phyloP scores from a whole-genome alignment of 139 green algal species.

The Haematococcus lacustris region DNA sequence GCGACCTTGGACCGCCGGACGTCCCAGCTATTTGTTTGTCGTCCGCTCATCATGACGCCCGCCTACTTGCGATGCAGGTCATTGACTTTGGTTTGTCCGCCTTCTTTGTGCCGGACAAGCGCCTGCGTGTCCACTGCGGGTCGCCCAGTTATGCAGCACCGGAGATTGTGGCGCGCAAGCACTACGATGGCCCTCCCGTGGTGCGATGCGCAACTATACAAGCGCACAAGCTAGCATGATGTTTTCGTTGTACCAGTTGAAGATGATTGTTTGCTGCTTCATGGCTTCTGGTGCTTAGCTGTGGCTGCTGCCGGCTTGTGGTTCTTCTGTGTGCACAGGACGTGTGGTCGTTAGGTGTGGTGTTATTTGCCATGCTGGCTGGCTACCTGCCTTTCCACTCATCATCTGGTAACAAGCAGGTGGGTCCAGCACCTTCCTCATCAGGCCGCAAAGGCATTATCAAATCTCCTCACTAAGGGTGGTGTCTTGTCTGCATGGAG shows the following conservation, averaged over 20 bases:
- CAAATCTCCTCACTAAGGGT: no score
- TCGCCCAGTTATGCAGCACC: constrained; percentile 54
- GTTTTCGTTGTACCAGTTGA: no score
- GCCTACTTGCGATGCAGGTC: constrained; percentile 58
- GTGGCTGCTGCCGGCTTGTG: no score
- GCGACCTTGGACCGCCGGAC: no score
- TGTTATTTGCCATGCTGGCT: constrained; percentile 77
- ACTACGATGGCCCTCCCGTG: constrained; percentile 52
- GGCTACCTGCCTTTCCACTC: constrained; percentile 79
- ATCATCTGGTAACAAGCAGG: constrained; percentile 55
- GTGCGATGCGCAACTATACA: constrained; percentile 4
- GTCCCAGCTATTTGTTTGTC: no score
- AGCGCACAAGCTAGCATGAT: no score
- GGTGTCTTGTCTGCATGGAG: no score
- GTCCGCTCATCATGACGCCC: no score
- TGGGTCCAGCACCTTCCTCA: no score
- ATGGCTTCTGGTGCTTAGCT: no score
- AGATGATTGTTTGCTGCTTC: no score
- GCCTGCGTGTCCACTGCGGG: constrained; percentile 58
- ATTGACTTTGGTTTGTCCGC: constrained; percentile 73
- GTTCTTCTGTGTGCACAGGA: constrained; percentile 28
- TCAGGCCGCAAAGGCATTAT: no score
- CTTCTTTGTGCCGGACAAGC: constrained; percentile 49
- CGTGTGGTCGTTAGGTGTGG: constrained; percentile 77
- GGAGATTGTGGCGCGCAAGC: constrained; percentile 56